These are phyloP conservation scores for Fusarium verticillioides DNA, from an alignment of 2,329 filamentous ascomycete species.

Conservation along the genomic window DNA sequence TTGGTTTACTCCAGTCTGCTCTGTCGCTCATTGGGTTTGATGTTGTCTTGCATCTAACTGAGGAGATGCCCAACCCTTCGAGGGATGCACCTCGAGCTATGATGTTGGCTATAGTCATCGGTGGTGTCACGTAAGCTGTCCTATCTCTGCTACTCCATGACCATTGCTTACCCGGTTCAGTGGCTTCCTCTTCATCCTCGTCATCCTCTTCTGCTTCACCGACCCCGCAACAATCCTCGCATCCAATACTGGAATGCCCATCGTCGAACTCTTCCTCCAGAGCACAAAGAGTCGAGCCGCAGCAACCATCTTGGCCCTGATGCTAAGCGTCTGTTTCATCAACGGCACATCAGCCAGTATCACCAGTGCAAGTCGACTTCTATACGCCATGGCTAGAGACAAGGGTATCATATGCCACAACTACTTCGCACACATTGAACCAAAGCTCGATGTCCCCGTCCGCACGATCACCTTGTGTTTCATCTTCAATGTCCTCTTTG, in stretches of 20 bases:
- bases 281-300: slow-evolving; percentile 53
- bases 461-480: slow-evolving; percentile 19
- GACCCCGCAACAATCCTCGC: slow-evolving; percentile 50
- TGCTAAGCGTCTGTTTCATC: slow-evolving; percentile 57
- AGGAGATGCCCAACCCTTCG: slow-evolving; percentile 58
- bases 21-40: slow-evolving; percentile 56
- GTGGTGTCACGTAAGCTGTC: slow-evolving; percentile 53
- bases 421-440: slow-evolving; percentile 22
- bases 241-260: slow-evolving; percentile 57
- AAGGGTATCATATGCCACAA: slow-evolving; percentile 26
- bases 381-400: slow-evolving; percentile 49
- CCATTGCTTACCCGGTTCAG: slow-evolving; percentile 23
- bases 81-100: slow-evolving; percentile 56
- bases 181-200: slow-evolving; percentile 52
- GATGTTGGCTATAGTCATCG: slow-evolving; percentile 55
- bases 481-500: slow-evolving; percentile 33
- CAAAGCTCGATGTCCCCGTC: slow-evolving; percentile 24
- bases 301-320: slow-evolving; percentile 51
- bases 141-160: fast-evolving
- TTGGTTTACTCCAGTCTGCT: slow-evolving; percentile 56
- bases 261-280: slow-evolving; percentile 58
- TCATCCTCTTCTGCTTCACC: slow-evolving; percentile 55
- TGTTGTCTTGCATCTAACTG: slow-evolving; percentile 57
- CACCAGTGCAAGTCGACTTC: slow-evolving; percentile 55
- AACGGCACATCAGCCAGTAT: slow-evolving; percentile 54